Base-by-base conservation (phyloP, 2,329 filamentous ascomycete species). In the Talaromyces sp. region DNA sequence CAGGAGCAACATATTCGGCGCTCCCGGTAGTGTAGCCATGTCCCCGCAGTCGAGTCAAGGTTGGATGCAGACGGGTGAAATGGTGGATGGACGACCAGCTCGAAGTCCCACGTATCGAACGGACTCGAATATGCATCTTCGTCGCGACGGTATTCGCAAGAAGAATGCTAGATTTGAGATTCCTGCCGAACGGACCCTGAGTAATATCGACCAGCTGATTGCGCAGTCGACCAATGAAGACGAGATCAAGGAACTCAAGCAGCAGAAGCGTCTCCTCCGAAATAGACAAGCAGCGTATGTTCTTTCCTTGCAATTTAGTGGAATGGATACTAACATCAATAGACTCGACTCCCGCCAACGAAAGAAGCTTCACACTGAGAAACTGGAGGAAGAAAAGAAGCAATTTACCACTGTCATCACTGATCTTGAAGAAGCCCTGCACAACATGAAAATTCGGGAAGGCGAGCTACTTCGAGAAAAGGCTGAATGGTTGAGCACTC, bases 81-180 rank as follows among this genome's bases (percentile, higher is more conserved):
- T 78, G 62, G 72, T 77, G 73, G 86, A 84, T 77, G 83, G 69
- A 72, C 74, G 86, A 80, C 77, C 84, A 73, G 73, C 87, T 49
- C 86, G 86, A 75, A 93, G 87, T 78, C 87, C 91, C 33, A 83
- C 86, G 63, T 78, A 87, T 88, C 74, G 90, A 86, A 71, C 77
- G 62, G 90, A 91, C 81, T 92, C 93, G 67, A 89, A 93, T 64
- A 83, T 91, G 77, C 85, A 87, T 68, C 81, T 87, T 62, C 86
- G 91, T 71, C 88, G 92, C 64, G 93, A 96, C 71, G 92, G 95
- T 67, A 96, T 98, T 78, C 88, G 95, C 73, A 99, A 99, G 88
- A 98, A 98, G 90, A 99, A 98, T 75, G 93, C 93, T 69, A 90
- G 94, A 70, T 97, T 98, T 79, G 94, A 98, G 74, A 99, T 99